Conservation (phyloP, 75 land plant species). For the Picea sitchensis region DNA sequence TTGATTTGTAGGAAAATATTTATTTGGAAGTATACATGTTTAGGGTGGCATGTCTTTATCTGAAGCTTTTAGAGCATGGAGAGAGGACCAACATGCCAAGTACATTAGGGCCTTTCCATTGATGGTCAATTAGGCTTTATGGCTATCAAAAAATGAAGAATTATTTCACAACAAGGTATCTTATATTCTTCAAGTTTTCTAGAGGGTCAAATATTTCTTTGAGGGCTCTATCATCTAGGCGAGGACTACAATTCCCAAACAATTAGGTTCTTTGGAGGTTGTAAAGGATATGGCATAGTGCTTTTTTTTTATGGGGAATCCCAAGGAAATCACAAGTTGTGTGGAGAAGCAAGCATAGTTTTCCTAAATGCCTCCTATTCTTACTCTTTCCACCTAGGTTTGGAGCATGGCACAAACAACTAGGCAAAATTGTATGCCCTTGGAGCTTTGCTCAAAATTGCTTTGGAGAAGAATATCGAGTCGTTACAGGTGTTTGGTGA, state of each 20-base stretch:
- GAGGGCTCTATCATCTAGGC: not conserved
- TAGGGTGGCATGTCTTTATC: no score
- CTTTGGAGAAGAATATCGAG: not conserved
- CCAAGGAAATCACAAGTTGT: not conserved
- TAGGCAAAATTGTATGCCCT: not conserved
- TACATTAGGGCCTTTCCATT: no score
- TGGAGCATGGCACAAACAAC: no score
- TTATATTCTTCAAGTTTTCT: not conserved
- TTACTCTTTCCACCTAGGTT: not conserved
- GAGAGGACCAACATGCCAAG: no score
- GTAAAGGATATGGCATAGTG: not conserved
- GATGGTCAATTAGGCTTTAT: no score
- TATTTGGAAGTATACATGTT: no score
- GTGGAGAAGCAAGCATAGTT: not conserved
- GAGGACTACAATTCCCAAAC: not conserved
- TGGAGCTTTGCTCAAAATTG: not conserved
- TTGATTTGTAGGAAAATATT: no score
- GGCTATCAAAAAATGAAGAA: no score
- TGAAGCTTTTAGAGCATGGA: no score
- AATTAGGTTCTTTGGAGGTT: not conserved
- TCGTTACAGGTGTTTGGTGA: not conserved
- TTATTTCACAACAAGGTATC: not conserved
- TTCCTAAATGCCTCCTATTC: not conserved
- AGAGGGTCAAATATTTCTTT: not conserved
- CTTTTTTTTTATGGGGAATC: not conserved